Evolutionary conservation across 495 filamentous ascomycete genomes (phyloP), one percentile per base, ranked within the genome.

Genomic region (Ramalina peruviana): DNA sequence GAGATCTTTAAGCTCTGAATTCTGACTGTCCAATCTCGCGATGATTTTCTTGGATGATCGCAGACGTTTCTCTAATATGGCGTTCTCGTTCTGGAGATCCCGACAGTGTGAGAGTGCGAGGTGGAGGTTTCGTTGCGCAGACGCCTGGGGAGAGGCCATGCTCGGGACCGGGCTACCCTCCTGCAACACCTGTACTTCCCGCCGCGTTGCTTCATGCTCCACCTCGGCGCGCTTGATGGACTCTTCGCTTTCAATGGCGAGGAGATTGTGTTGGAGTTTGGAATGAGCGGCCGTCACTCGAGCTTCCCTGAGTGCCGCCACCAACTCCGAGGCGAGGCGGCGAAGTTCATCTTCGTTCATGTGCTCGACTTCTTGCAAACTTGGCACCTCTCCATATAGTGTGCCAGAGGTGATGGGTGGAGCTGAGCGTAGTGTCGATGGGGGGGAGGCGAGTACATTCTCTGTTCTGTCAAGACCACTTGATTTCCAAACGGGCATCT

Each of bases 121-220:
- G 33, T 73, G 60, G 27, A 74, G 61, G 21, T 72, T 71, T 17
- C 65, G 54, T 45, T 64, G 67, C 6, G 65, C 60, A 20, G 65
- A 67, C 36, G 62, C 54, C 42, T 71, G 66, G 3, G 65, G 58
- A 50, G 65, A 63, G 51, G 61, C 57, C 16, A 48, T 37, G 70
- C 43, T 69, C 63, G 50, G 65, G 65, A 49, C 53, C 56, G 51
- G 52, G 21, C 48, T 54, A 16, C 71, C 76, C 46, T 70, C 75
- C 54, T 88, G 85, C 19, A 98, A 67, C 10, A 90, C 86, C 52
- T 95, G 83, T 6, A 95, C 84, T 63, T 98, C 93, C 30, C 85
- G 76, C 49, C 83, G 80, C n/a, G 83, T 84, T 69, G 97, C 87
- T 43, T 93, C 85, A 50, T 93, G 86, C 65, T 98, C 92, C 11